Conservation (phyloP, 768 basidiomycete genomes). For the Trametes gibbosa region DNA sequence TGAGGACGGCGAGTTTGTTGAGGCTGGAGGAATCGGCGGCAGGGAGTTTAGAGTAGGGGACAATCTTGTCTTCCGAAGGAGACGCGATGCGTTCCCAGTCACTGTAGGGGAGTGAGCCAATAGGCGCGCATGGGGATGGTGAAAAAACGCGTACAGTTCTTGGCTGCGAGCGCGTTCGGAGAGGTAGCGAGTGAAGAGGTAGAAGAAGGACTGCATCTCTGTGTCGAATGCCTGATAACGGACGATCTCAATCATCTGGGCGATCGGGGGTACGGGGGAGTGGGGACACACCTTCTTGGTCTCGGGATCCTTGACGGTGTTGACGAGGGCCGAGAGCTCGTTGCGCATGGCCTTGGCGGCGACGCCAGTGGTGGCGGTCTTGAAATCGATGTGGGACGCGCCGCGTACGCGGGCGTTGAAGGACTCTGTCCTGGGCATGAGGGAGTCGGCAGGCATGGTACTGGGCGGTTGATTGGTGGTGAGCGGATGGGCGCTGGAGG, state of each 20-base stretch:
- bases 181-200: conserved; percentile 93
- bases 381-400: conserved; percentile 88
- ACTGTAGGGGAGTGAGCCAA: conserved; percentile 9
- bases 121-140: conserved; percentile 2
- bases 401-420: conserved; percentile 73
- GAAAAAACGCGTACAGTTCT: conserved; percentile 64
- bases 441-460: conserved; percentile 38
- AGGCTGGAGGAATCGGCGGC: conserved; percentile 59
- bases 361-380: conserved; percentile 79
- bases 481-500: conserved; percentile 12
- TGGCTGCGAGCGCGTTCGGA: conserved; percentile 43
- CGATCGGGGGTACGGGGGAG: conserved; percentile 1
- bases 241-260: conserved; percentile 10
- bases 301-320: conserved; percentile 72
- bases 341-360: conserved; percentile 94
- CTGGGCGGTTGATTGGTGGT: conserved; percentile 35
- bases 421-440: conserved; percentile 62
- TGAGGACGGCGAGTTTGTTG: conserved; percentile 92
- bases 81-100: conserved; percentile 62
- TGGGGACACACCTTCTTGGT: conserved; percentile 69
- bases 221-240: conserved; percentile 75
- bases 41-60: conserved; percentile 75
- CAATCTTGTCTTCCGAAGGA: conserved; percentile 81
- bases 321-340: conserved; percentile 92
- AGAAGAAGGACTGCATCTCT: conserved; percentile 96